phyloP scores from a whole-genome alignment of 805 yeast genomes.

The Scheffersomyces ergatensis region DNA sequence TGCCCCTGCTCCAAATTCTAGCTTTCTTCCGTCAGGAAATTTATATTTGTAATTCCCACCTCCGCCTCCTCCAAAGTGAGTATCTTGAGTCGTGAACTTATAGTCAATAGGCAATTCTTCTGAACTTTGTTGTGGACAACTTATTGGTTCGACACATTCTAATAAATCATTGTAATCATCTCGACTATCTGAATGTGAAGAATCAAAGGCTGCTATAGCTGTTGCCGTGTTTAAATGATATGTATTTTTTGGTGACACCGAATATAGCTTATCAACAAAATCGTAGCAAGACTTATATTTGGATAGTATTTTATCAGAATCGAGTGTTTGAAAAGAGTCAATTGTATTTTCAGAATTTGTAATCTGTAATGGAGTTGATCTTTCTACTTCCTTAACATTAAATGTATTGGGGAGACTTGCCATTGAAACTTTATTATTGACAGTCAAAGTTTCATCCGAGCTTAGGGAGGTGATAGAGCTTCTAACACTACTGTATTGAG shows the following conservation, averaged over 20 bases:
- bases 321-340: neutral
- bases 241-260: slow-evolving; percentile 41
- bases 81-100: slow-evolving; percentile 4
- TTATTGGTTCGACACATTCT: too few relatives aligned
- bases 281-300: slow-evolving; percentile 19
- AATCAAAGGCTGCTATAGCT: slow-evolving; percentile 19
- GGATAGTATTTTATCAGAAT: slow-evolving; percentile 3
- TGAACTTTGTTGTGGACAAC: neutral
- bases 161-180: slow-evolving; percentile 1
- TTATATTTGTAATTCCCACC: slow-evolving; percentile 19
- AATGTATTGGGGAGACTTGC: slow-evolving; percentile 12
- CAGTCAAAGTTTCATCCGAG: slow-evolving; percentile 15
- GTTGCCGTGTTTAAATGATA: slow-evolving; percentile 28
- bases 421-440: slow-evolving; percentile 6
- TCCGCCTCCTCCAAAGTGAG: slow-evolving; percentile 24
- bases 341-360: neutral
- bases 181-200: slow-evolving; percentile 1
- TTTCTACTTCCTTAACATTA: slow-evolving; percentile 5
- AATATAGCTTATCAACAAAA: slow-evolving; percentile 34
- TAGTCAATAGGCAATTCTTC: neutral
- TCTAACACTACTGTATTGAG: slow-evolving; percentile 1
- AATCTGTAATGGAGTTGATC: slow-evolving; percentile 3
- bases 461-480: slow-evolving; percentile 11
- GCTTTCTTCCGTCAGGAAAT: slow-evolving; percentile 18
- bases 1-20: slow-evolving; percentile 26